Percentiles rank a stretch among this genome's conserved stretches.
These are phyloP conservation scores for Xerocomus spinulosus DNA, from an alignment of 768 basidiomycete genomes.

Conservation along the genomic window DNA sequence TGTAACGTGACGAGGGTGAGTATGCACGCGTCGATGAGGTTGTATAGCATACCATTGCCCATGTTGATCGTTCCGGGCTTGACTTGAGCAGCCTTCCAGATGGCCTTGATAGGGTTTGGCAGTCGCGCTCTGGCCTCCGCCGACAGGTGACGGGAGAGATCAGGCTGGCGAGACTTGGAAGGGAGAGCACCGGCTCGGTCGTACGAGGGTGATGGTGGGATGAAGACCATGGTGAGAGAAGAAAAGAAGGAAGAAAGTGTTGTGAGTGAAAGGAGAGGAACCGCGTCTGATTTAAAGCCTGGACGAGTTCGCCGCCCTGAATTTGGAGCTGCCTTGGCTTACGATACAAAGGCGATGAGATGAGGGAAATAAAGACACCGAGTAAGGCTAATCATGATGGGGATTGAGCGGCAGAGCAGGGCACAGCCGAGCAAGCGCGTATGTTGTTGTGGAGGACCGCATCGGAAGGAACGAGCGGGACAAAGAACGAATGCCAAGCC, in stretches of 20 bases:
- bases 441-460: not conserved
- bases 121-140: conserved; percentile 31
- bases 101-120: conserved; percentile 35
- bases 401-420: not conserved
- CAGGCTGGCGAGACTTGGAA: conserved; percentile 26
- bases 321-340: not conserved
- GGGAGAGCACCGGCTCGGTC: conserved; percentile 7
- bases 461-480: not conserved
- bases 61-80: conserved; percentile 35
- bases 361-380: not conserved
- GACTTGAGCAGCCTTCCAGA: conserved; percentile 34
- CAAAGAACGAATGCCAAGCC: conserved; percentile 3
- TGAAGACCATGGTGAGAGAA: conserved; percentile 25
- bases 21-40: not conserved
- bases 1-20: conserved; percentile 3
- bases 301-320: conserved; percentile 1
- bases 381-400: not conserved
- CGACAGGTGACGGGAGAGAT: conserved; percentile 32
- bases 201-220: conserved; percentile 9
- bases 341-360: not conserved
- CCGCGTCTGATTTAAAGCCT: conserved; percentile 9
- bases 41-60: conserved; percentile 29
- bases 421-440: not conserved
- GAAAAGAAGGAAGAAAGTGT: not conserved
- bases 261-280: not conserved